Base-by-base conservation (phyloP, 768 basidiomycete genomes). In the Mycena vitilis region DNA sequence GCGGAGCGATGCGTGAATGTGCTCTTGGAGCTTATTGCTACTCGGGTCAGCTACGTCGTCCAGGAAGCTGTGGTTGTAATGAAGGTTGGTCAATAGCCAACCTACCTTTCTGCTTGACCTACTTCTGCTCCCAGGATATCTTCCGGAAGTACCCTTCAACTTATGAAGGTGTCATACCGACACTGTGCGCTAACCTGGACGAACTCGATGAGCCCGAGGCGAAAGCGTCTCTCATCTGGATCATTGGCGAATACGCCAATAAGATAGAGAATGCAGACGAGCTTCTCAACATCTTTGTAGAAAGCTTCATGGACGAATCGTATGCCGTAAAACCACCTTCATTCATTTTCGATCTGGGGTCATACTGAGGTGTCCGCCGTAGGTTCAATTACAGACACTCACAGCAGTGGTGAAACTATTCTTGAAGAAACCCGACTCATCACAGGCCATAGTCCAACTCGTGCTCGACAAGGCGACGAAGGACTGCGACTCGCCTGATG, bases 1-100 rank as follows among this genome's bases (percentile, higher is more conserved):
- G 95, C 97, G 0, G 97, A 98, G 76, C 89, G 94, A 75, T 99
- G 98, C 74, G 96, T 99, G 37, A 93, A 95, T 71, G 96, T 98
- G 2, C 82, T 99, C 44, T 82, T 99, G 56, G 97, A 98, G 22
- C 86, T 99, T 66, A 99, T 99, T 62, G 90, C 86, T 38, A 98
- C 96, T 0, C 88, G 95, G 13, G 94, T 99, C 45, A 96, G 92
- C 83, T 99, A 99, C 77, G 95, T 99, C 42, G 96, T 99, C 4
- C 98, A 99, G 77, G 98, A 99, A 80, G 95, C 96, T 0, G 94
- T 99, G 5, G 96, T 99, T 4, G 96, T 99, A 5, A 98, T 99
- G 94, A 99, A 98, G 89, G 96, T 95, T 62, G 54, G 84, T 15
- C 16, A 30, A 23, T 68, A 23, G 25, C 37, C 5, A 12, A 10